Evolutionary conservation across 805 yeast species (phyloP), one percentile per base, ranked within the genome.

Genomic region (Nakazawaea pomicola): DNA sequence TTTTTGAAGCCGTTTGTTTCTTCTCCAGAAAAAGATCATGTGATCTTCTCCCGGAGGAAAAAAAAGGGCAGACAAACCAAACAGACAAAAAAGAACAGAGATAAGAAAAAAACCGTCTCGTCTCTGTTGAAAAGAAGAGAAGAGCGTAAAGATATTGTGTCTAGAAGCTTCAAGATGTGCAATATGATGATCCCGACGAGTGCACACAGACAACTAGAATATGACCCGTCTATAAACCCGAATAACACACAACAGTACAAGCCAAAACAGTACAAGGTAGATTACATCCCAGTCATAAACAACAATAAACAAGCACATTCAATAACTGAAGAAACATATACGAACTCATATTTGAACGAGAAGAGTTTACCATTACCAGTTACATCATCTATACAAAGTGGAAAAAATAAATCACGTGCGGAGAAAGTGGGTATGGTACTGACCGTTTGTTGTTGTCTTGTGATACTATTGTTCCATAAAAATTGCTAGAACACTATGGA

Each of bases 231-330:
- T 0, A 18, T 58, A 10, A 64, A 62, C 40, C 53, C 58, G 1
- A 36, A 54, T 6, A 63, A 62, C 47, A 43, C 51, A 53, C 50
- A 47, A 3, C 68, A 63, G 39, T 63, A 57, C 47, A 21, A 38
- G 4, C 48, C 57, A 2, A 61, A 61, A 43, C 46, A 48, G 4
- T 63, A 61, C 45, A 58, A 51, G 37, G 65, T 57, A 24, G 50
- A 35, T n/a, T 41, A 30, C 24, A 18, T 25, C 21, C 40, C 40
- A 21, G 32, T 35, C n/a, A 14, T 31, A 10, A 27, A 25, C 7
- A 8, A n/a, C 6, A 17, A 30, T 15, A 21, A 15, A 3, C 16
- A n/a, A n/a, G n/a, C n/a, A n/a, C n/a, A n/a, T n/a, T n/a, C 6
- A n/a, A 24, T 24, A 11, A 5, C n/a, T 11, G 28, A 24, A 4